Conservation (phyloP, 257 asterid species). For the Oldenlandia corymbosa region DNA sequence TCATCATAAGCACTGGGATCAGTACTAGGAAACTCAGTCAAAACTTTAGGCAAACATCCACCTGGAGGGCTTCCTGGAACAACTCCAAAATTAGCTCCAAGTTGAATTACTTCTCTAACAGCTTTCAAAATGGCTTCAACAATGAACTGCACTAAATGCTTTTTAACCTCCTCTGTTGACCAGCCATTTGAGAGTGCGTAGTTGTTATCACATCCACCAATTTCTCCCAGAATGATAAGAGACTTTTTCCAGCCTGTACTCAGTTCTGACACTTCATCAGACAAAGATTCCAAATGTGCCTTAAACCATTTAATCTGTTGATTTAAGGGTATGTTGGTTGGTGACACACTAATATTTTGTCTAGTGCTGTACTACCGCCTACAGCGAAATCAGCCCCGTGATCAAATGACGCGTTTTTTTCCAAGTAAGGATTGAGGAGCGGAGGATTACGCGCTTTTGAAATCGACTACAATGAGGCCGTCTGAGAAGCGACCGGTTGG, state of each 20-base stretch:
- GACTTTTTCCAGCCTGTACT: conserved; percentile 11
- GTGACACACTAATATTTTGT: conserved; percentile 14
- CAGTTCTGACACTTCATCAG: background rate
- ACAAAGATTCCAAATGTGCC: conserved; percentile 6
- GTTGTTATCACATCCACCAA: conserved; percentile 26
- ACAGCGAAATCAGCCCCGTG: conserved; percentile 31
- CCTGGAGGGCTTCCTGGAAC: conserved; percentile 15
- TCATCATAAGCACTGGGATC: conserved; percentile 15
- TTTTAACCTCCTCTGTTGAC: conserved; percentile 19
- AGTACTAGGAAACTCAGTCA: conserved; percentile 2
- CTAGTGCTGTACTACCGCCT: conserved; percentile 23
- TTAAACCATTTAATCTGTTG: conserved; percentile 27
- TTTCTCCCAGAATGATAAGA: conserved; percentile 17
- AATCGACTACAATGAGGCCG: conserved; percentile 14
- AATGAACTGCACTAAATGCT: conserved; percentile 15
- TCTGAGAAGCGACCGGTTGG: conserved; percentile 15
- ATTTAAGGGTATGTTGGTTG: conserved; percentile 19
- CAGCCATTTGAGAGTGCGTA: conserved; percentile 17
- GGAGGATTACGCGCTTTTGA: conserved; percentile 20
- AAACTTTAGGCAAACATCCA: conserved; percentile 9
- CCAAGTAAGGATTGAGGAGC: conserved; percentile 19
- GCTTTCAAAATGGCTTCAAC: conserved; percentile 17
- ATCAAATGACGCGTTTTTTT: conserved; percentile 1
- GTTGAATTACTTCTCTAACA: conserved; percentile 19
- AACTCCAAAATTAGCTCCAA: conserved; percentile 22